phyloP scores from a whole-genome alignment of 305 asterid genomes.

The Rubia peregrina region DNA sequence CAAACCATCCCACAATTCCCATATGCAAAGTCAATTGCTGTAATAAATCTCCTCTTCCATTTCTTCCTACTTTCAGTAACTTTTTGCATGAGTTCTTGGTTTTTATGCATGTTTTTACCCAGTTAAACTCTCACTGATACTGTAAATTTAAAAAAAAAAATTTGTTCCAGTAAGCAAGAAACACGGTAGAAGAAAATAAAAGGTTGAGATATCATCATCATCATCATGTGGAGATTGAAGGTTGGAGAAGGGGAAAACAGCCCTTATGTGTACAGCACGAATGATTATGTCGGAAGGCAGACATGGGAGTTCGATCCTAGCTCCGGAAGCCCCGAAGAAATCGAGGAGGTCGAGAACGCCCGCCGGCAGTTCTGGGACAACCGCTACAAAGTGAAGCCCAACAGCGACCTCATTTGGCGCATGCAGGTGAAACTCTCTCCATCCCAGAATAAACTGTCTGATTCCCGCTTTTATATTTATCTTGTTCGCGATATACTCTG shows the following conservation, averaged over 20 bases:
- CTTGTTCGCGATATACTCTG: no score
- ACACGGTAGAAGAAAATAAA: not conserved
- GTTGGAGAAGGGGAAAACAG: slow-evolving; percentile 44
- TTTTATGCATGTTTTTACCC: no score
- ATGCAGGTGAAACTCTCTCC: slow-evolving; percentile 15
- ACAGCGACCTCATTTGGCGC: slow-evolving; percentile 23
- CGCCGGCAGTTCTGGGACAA: slow-evolving; percentile 33
- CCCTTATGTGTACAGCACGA: slow-evolving; percentile 62
- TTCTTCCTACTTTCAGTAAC: no score
- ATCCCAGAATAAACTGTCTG: not conserved
- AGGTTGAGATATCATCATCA: not conserved
- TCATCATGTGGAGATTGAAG: slow-evolving; percentile 65
- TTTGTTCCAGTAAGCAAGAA: not conserved
- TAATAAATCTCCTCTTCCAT: no score
- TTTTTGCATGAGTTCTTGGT: no score
- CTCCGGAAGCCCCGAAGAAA: slow-evolving; percentile 48
- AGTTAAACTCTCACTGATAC: not conserved
- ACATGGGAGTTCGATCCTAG: slow-evolving; percentile 57
- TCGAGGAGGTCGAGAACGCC: slow-evolving; percentile 32
- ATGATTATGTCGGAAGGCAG: slow-evolving; percentile 63
- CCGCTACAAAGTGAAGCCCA: slow-evolving; percentile 22
- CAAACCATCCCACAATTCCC: no score
- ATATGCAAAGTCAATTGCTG: no score
- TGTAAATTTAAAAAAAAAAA: not conserved
- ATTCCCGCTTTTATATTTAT: no score